Evolutionary conservation across 345 rosid genomes (phyloP).

Genomic region (Eucalyptus dawsonii): DNA sequence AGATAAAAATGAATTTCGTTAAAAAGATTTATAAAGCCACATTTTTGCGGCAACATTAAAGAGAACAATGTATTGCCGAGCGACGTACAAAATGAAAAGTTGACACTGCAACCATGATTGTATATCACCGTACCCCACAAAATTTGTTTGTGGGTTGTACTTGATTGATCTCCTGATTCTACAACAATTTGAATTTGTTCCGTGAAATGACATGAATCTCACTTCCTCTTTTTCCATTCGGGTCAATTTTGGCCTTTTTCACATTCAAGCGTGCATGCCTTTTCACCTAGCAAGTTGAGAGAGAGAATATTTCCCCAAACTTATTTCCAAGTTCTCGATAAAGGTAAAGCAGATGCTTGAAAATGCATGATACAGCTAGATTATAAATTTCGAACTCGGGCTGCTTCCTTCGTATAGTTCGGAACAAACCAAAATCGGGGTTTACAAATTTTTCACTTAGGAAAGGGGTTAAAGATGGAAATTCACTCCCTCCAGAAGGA

Average conservation of each 20-base stretch:
- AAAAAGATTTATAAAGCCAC: background rate
- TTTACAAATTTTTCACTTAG: background rate
- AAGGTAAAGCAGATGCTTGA: background rate
- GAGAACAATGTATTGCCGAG: rapidly evolving
- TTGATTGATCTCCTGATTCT: rapidly evolving
- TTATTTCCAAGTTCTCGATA: background rate
- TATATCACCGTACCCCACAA: background rate
- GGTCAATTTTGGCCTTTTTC: background rate
- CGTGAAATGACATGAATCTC: background rate
- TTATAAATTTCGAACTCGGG: background rate
- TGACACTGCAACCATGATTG: background rate
- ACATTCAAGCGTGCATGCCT: rapidly evolving
- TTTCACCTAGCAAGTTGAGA: background rate
- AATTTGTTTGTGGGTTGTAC: background rate
- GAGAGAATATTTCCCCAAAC: background rate
- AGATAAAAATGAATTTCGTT: background rate
- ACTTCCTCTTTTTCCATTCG: background rate
- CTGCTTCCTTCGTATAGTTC: background rate
- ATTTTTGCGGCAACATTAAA: background rate
- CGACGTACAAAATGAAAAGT: background rate
- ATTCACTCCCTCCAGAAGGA: background rate
- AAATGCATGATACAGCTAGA: background rate
- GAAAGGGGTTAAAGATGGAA: background rate
- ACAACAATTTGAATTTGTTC: background rate
- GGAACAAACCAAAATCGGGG: background rate